Evolutionary conservation across 1,139 yeast genomes (phyloP).

Genomic region (Sporopachydermia cereana): DNA sequence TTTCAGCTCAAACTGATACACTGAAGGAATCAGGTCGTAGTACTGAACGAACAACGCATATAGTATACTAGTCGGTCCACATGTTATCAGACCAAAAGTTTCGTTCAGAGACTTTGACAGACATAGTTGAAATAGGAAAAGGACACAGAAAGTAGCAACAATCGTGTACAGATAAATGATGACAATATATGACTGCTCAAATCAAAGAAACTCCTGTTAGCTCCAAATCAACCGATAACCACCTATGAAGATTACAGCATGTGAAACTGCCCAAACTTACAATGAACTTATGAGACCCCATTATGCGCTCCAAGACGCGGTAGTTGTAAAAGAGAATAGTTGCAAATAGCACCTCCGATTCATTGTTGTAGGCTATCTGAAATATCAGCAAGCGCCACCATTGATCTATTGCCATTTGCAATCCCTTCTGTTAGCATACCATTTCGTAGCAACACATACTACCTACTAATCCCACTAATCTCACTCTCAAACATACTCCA

Average conservation of each 20-base stretch:
- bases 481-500: conserved; percentile 28
- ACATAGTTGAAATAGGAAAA: conserved; percentile 28
- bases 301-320: conserved; percentile 52
- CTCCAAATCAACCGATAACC: too few relatives aligned
- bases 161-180: conserved; percentile 23
- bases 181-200: conserved; percentile 17
- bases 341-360: conserved; percentile 49
- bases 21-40: conserved; percentile 44
- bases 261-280: conserved; percentile 13
- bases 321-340: conserved; percentile 43
- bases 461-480: too few relatives aligned
- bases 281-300: conserved; percentile 47
- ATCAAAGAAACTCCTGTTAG: conserved; percentile 17
- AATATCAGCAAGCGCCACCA: conserved; percentile 53
- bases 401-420: conserved; percentile 33
- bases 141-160: conserved; percentile 17
- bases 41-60: conserved; percentile 50
- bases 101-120: not conserved
- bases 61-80: conserved; percentile 52
- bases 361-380: conserved; percentile 50
- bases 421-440: too few relatives aligned
- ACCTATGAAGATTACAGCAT: too few relatives aligned
- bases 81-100: not conserved
- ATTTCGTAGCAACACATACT: too few relatives aligned
- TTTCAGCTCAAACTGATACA: conserved; percentile 45